Evolutionary conservation across 768 basidiomycete species (phyloP).

Genomic region (Lyophyllum semitale): DNA sequence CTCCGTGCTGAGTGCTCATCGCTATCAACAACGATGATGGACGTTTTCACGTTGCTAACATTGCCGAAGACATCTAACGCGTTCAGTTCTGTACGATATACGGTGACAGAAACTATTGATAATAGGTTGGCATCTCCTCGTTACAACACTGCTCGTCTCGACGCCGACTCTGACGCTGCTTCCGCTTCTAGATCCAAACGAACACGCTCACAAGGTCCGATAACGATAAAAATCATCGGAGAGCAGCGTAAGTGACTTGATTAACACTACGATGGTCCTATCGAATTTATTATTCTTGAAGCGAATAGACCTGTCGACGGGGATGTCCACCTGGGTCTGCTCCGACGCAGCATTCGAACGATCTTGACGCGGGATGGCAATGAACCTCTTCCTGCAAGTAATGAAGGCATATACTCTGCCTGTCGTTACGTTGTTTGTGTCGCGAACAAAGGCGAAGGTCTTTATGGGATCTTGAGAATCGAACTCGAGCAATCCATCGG

Average conservation of each 20-base stretch:
- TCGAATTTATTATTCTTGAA: slow-evolving; percentile 14
- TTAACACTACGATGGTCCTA: too few species aligned
- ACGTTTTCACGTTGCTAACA: slow-evolving; percentile 41
- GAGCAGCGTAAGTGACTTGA: slow-evolving; percentile 40
- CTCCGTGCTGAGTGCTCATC: not conserved
- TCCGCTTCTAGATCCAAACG: slow-evolving; percentile 59
- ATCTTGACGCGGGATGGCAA: slow-evolving; percentile 39
- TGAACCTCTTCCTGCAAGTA: slow-evolving; percentile 44
- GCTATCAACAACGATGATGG: slow-evolving; percentile 14
- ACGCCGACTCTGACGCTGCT: slow-evolving; percentile 66
- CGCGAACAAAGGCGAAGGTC: slow-evolving; percentile 52
- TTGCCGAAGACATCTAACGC: slow-evolving; percentile 54
- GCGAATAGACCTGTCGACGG: slow-evolving; percentile 17
- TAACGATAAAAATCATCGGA: slow-evolving; percentile 50
- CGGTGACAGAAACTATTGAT: slow-evolving; percentile 35
- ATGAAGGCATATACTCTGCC: slow-evolving; percentile 56
- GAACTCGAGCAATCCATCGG: slow-evolving; percentile 61
- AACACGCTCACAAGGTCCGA: slow-evolving; percentile 34
- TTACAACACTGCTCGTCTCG: slow-evolving; percentile 69
- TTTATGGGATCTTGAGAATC: slow-evolving; percentile 59
- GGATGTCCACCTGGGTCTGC: slow-evolving; percentile 30
- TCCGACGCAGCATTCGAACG: slow-evolving; percentile 38
- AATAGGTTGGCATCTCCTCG: slow-evolving; percentile 59
- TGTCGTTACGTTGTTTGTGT: slow-evolving; percentile 59
- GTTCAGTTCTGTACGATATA: slow-evolving; percentile 43